Conservation (phyloP, 1,284 basidiomycete genomes). For the Hypsizygus ulmarius region DNA sequence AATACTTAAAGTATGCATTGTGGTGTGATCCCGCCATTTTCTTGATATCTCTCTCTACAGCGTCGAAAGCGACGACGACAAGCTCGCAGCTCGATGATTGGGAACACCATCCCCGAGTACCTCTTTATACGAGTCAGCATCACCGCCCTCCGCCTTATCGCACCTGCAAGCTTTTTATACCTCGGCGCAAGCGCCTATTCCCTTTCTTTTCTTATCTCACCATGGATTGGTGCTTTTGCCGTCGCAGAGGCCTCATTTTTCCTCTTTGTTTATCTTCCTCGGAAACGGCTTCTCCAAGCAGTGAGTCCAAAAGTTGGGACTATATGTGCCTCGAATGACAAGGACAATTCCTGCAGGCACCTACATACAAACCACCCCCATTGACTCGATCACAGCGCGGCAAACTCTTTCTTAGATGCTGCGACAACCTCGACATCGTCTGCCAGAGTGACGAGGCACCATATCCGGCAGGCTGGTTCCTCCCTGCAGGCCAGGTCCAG, state of each 20-base stretch:
- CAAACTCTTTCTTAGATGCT: slow-evolving; percentile 50
- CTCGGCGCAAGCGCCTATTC: slow-evolving; percentile 29
- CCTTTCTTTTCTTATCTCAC: slow-evolving; percentile 27
- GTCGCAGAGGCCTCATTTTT: slow-evolving; percentile 49
- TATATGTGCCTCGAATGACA: neutral
- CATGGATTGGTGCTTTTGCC: slow-evolving; percentile 35
- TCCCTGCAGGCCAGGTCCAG: slow-evolving; percentile 24
- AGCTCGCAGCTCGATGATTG: slow-evolving; percentile 34
- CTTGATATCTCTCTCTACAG: no score
- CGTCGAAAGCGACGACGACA: no score
- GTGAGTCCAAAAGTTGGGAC: slow-evolving; percentile 45
- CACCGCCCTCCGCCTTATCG: slow-evolving; percentile 43
- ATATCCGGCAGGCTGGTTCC: slow-evolving; percentile 57
- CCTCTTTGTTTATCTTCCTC: slow-evolving; percentile 46
- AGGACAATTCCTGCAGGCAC: slow-evolving; percentile 27
- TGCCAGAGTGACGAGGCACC: slow-evolving; percentile 17
- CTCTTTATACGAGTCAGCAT: slow-evolving; percentile 52
- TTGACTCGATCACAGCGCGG: slow-evolving; percentile 43
- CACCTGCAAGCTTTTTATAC: slow-evolving; percentile 47
- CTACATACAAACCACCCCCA: slow-evolving; percentile 37
- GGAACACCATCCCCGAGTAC: slow-evolving; percentile 48
- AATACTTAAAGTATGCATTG: no score
- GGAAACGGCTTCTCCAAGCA: slow-evolving; percentile 23
- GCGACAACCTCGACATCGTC: slow-evolving; percentile 27
- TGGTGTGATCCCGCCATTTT: no score